Base-by-base conservation (phyloP, 768 basidiomycete species). In the Mycena indigotica region DNA sequence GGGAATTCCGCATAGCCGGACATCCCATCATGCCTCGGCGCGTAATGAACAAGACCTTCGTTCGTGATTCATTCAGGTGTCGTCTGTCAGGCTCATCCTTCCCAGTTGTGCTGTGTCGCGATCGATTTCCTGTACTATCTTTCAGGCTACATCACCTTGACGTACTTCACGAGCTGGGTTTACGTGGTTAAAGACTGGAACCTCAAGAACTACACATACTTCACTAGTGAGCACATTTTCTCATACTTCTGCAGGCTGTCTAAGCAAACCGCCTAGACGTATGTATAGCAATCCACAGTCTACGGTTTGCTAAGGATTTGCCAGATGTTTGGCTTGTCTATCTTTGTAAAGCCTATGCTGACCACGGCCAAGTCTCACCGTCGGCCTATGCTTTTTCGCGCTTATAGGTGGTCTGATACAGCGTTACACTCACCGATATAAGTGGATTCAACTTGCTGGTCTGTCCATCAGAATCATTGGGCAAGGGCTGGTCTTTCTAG, bases 301-400 rank as follows among this genome's bases (percentile, higher is more conserved):
- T n/a, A n/a, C n/a, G n/a, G n/a, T n/a, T n/a, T n/a, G n/a, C n/a
- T n/a, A n/a, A n/a, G n/a, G n/a, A n/a, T n/a, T n/a, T n/a, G n/a
- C n/a, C n/a, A n/a, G n/a, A n/a, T n/a, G n/a, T n/a, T n/a, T n/a
- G n/a, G n/a, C n/a, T n/a, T n/a, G n/a, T n/a, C n/a, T n/a, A n/a
- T n/a, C n/a, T n/a, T n/a, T 38, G 35, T n/a, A 38, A 38, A 10
- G 35, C 35, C 35, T 38, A 10, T 38, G 35, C 35, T 38, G 10
- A 38, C n/a, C 10, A 10, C n/a, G 10, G 10, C n/a, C 35, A 10
- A 76, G 73, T 2, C 72, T 79, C 61, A 76, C 74, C 17, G 68
- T 80, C 54, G 70, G 73, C 3, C 68, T 77, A 17, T 81, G 79
- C 26, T 64, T 82, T 59, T 82, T 82, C 60, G 81, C 76, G 30